These are phyloP conservation scores for Rutstroemia sydowiana DNA, from an alignment of 2,329 filamentous ascomycete genomes.

Conservation along the genomic window DNA sequence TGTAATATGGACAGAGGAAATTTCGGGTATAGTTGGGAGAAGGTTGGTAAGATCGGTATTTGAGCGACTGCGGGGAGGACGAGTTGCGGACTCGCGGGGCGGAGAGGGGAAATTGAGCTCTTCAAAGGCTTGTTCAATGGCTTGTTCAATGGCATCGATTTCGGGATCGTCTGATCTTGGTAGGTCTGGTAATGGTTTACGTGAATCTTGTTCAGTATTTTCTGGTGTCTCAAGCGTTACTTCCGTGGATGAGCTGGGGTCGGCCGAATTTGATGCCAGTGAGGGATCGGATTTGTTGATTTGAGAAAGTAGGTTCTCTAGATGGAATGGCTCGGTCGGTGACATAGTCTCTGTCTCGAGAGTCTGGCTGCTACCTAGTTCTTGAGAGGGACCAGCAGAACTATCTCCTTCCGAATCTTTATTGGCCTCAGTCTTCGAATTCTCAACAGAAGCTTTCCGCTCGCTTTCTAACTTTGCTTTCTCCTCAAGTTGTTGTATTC, in stretches of 20 bases:
- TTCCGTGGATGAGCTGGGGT: not conserved
- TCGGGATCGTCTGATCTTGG: not conserved
- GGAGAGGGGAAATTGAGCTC: slow-evolving; percentile 29
- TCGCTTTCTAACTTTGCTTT: slow-evolving; percentile 16
- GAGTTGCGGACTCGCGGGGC: slow-evolving; percentile 29
- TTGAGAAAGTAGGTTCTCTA: slow-evolving; percentile 39
- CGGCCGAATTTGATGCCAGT: not conserved
- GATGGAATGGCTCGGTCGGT: slow-evolving; percentile 43
- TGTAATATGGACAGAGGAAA: slow-evolving; percentile 20
- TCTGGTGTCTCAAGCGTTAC: not conserved
- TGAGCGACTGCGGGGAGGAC: slow-evolving; percentile 25
- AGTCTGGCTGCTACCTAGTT: not conserved
- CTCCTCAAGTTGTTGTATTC: slow-evolving; percentile 36
- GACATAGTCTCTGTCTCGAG: not conserved
- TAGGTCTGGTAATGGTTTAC: not conserved
- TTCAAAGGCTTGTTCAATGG: slow-evolving; percentile 16
- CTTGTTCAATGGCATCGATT: slow-evolving; percentile 9
- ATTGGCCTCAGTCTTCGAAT: slow-evolving; percentile 1
- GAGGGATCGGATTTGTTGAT: slow-evolving; percentile 32
- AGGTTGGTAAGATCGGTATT: slow-evolving; percentile 18
- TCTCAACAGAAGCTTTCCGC: slow-evolving; percentile 17
- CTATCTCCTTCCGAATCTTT: not conserved
- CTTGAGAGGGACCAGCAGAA: not conserved
- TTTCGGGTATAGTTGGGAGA: slow-evolving; percentile 38
- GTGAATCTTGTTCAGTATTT: not conserved